A percentile compares a stretch with the other conserved stretches of the same genome.
phyloP scores from a whole-genome alignment of 1,284 basidiomycete genomes.

The Ganoderma resinaceum region DNA sequence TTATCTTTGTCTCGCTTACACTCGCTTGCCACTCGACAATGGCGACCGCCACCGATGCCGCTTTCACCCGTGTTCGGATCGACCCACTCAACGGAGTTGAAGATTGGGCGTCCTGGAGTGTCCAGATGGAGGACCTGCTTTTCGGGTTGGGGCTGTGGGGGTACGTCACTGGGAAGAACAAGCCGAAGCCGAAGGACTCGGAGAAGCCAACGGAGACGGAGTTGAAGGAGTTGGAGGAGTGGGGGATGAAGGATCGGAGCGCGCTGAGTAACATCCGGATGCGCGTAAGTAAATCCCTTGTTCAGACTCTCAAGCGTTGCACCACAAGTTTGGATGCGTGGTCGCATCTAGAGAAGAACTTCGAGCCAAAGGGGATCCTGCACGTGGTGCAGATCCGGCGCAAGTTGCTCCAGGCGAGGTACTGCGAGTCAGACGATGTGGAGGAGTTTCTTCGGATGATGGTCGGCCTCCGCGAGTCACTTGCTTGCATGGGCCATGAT shows the following conservation, averaged over 20 bases:
- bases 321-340: slow-evolving; percentile 28
- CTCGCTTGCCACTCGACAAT: neutral
- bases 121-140: slow-evolving; percentile 42
- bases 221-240: neutral
- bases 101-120: slow-evolving; percentile 41
- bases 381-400: slow-evolving; percentile 34
- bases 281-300: slow-evolving; percentile 7
- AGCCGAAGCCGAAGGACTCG: neutral
- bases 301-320: neutral
- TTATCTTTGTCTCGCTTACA: neutral
- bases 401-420: slow-evolving; percentile 37
- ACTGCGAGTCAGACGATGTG: slow-evolving; percentile 37
- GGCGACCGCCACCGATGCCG: neutral
- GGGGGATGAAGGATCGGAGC: slow-evolving; percentile 4
- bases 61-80: neutral
- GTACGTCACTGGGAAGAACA: slow-evolving; percentile 24
- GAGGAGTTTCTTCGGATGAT: slow-evolving; percentile 41
- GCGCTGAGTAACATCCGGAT: slow-evolving; percentile 10
- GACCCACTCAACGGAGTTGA: slow-evolving; percentile 16
- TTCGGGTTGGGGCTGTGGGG: slow-evolving; percentile 36
- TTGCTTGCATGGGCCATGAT: slow-evolving; percentile 20
- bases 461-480: slow-evolving; percentile 30
- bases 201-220: neutral
- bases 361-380: slow-evolving; percentile 37
- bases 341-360: slow-evolving; percentile 35